Evolutionary conservation across 805 yeast genomes (phyloP).

Genomic region (Lachancea waltii): DNA sequence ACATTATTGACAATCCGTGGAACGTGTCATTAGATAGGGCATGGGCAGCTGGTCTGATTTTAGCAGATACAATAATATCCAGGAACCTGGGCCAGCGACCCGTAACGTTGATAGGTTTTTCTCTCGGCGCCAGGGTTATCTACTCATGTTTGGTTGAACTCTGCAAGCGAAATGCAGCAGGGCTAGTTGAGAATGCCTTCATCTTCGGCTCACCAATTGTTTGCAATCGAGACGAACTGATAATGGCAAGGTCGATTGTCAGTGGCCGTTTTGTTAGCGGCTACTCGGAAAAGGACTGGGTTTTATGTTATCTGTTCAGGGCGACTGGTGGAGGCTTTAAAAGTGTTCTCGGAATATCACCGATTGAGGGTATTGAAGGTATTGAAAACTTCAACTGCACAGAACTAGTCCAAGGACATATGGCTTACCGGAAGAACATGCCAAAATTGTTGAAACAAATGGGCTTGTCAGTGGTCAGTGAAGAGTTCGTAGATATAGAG

Average conservation of each 20-base stretch:
- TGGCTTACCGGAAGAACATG: constrained; percentile 93
- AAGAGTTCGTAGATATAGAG: constrained; percentile 91
- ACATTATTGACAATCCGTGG: constrained; percentile 95
- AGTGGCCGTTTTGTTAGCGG: constrained; percentile 89
- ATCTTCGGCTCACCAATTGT: constrained; percentile 87
- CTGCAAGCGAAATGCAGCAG: constrained; percentile 79
- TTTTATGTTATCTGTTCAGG: constrained; percentile 86
- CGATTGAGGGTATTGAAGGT: constrained; percentile 55
- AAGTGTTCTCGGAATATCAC: constrained; percentile 85
- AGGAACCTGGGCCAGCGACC: constrained; percentile 91
- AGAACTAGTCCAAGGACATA: constrained; percentile 83
- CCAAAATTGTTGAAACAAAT: constrained; percentile 66
- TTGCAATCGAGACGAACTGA: constrained; percentile 67
- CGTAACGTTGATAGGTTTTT: constrained; percentile 85
- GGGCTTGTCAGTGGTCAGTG: constrained; percentile 79
- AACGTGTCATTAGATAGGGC: constrained; percentile 94
- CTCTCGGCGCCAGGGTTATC: constrained; percentile 87
- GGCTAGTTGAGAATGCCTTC: constrained; percentile 81
- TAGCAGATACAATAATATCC: constrained; percentile 85
- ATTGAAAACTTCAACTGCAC: constrained; percentile 87
- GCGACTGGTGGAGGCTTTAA: constrained; percentile 94
- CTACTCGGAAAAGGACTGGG: constrained; percentile 90
- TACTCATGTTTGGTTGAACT: constrained; percentile 84
- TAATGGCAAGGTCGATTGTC: constrained; percentile 75
- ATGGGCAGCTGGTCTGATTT: constrained; percentile 86